Percentiles rank a stretch among this genome's conserved stretches.
phyloP scores from a whole-genome alignment of 164 flowering plant genomes.

The Santalum album region DNA sequence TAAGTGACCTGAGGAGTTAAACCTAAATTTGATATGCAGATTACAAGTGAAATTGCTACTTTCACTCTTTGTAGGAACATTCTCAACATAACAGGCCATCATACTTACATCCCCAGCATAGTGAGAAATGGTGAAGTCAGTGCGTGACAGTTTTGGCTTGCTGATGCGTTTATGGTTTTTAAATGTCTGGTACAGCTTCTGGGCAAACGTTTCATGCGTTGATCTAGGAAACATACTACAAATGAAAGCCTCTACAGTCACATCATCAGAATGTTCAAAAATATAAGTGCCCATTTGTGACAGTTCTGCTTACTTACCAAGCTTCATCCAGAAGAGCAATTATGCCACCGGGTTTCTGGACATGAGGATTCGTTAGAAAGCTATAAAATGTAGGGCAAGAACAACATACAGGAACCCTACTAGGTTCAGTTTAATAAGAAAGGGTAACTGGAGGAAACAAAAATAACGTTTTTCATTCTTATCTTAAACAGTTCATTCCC shows the following conservation, averaged over 20 bases:
- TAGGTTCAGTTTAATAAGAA: no score
- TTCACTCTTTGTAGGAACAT: neutral
- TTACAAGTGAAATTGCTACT: neutral
- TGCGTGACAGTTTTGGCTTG: conserved; percentile 5
- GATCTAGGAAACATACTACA: conserved; percentile 9
- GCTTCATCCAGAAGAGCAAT: conserved; percentile 8
- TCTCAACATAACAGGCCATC: neutral
- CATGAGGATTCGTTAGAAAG: no score
- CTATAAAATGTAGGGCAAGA: no score
- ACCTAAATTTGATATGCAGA: neutral
- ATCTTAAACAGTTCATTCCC: no score
- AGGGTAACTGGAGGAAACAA: no score
- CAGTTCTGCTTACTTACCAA: conserved; percentile 2
- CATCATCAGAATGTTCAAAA: neutral
- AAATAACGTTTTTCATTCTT: no score
- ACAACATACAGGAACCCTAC: no score
- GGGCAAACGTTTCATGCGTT: conserved; percentile 8
- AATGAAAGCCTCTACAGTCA: neutral
- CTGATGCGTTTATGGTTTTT: neutral
- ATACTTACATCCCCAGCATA: conserved; percentile 7
- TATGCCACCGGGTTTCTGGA: conserved; percentile 9
- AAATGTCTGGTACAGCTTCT: conserved; percentile 7
- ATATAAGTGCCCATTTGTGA: neutral
- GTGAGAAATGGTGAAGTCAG: conserved; percentile 4
- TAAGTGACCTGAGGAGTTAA: neutral